These are phyloP conservation scores for Fonsecaea monophora DNA, from an alignment of 2,329 filamentous ascomycete genomes.

Conservation along the genomic window DNA sequence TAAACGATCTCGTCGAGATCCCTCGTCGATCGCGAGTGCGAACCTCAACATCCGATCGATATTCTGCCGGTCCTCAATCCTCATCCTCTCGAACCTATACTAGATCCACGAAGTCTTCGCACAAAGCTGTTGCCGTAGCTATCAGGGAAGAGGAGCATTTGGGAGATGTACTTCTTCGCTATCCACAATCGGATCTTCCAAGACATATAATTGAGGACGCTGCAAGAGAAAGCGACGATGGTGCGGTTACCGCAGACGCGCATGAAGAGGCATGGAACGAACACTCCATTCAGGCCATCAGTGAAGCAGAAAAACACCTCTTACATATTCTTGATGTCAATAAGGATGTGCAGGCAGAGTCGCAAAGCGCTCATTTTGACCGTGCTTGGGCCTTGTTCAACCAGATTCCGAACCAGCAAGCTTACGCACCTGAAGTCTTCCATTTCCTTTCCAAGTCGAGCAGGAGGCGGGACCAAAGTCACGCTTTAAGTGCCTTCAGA, in stretches of 20 bases:
- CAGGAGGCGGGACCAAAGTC: constrained; percentile 4
- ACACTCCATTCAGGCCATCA: background rate
- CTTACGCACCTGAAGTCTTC: constrained; percentile 27
- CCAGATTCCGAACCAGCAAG: constrained; percentile 18
- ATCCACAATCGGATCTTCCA: background rate
- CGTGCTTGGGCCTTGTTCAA: constrained; percentile 25
- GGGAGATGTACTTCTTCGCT: background rate
- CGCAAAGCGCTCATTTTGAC: constrained; percentile 11
- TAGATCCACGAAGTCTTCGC: background rate
- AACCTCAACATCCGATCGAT: constrained; percentile 7
- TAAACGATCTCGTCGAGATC: constrained; percentile 1
- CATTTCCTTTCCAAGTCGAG: constrained; percentile 22
- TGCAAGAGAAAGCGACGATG: background rate
- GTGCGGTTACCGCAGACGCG: background rate
- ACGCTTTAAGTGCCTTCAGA: constrained; percentile 51
- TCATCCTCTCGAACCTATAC: constrained; percentile 18
- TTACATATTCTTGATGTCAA: constrained; percentile 6
- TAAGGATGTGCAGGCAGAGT: background rate
- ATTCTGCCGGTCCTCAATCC: background rate
- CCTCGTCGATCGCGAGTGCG: background rate
- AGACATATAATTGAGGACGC: background rate
- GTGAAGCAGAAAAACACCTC: constrained; percentile 18
- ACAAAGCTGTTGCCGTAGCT: constrained; percentile 6
- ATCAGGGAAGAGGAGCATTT: constrained; percentile 3
- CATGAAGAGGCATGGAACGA: background rate